Percentiles rank a stretch among this genome's conserved stretches.
Evolutionary conservation across 768 basidiomycete species (phyloP).

Genomic region (Dentipellis fragilis): DNA sequence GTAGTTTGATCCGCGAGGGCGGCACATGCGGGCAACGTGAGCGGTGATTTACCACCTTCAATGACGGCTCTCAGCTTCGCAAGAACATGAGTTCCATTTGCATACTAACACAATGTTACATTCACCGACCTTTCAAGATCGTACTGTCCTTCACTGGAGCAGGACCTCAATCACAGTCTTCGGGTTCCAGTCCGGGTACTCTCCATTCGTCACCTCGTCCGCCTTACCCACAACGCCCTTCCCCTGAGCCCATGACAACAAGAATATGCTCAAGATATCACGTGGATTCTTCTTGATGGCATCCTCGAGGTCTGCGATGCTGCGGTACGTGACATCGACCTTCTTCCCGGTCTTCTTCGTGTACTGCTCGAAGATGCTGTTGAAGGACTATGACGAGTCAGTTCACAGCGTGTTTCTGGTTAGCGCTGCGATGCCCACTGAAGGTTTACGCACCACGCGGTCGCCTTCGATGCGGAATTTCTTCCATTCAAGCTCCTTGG

Average conservation of each 20-base stretch:
- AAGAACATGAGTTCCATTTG: too few species aligned
- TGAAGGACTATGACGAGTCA: not conserved
- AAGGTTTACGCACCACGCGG: not conserved
- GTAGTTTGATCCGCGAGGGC: too few species aligned
- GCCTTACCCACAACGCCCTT: not conserved
- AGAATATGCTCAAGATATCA: not conserved
- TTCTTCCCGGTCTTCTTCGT: not conserved
- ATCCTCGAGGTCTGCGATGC: not conserved
- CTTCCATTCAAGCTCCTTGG: not conserved
- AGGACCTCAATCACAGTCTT: not conserved
- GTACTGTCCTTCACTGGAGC: not conserved
- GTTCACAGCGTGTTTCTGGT: not conserved
- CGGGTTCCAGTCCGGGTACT: not conserved
- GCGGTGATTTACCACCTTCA: not conserved
- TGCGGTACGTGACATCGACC: not conserved
- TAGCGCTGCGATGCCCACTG: not conserved
- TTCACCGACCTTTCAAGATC: not conserved
- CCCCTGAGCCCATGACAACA: not conserved
- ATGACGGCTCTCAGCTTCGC: too few species aligned
- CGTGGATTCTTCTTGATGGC: not conserved
- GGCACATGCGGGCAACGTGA: too few species aligned
- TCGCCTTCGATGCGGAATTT: not conserved
- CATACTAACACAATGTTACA: not conserved
- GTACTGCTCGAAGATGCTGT: slow-evolving; percentile 5
- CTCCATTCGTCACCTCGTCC: not conserved